Evolutionary conservation across 805 yeast species (phyloP).

Genomic region (Starmerella vaccinii): DNA sequence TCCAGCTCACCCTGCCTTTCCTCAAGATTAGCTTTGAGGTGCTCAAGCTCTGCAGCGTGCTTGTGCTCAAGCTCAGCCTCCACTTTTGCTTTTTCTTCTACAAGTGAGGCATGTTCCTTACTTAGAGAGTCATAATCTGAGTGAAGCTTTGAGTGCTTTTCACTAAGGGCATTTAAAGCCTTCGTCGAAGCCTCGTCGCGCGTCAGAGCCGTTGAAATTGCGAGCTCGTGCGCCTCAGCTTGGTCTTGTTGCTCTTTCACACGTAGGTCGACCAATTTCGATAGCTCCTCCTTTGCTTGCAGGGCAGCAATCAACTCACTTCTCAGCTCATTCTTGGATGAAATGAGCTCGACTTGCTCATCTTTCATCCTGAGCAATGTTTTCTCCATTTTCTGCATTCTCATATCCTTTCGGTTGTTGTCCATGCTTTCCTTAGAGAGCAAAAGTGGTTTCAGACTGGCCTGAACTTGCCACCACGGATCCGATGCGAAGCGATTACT

Average conservation of each 20-base stretch:
- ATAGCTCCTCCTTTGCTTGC: conserved; percentile 30
- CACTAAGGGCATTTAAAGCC: conserved; percentile 16
- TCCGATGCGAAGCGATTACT: conserved; percentile 42
- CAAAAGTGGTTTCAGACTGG: conserved; percentile 64
- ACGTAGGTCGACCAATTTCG: conserved; percentile 27
- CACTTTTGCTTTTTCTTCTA: conserved; percentile 1
- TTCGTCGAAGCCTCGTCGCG: conserved; percentile 18
- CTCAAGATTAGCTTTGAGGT: not conserved
- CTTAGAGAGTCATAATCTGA: conserved; percentile 6
- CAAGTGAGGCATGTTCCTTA: not conserved
- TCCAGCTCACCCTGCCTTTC: not conserved
- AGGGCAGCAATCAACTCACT: conserved; percentile 32
- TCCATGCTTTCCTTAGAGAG: conserved; percentile 35
- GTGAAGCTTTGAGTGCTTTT: conserved; percentile 10
- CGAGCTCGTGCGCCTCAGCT: conserved; percentile 14
- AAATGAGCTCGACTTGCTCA: conserved; percentile 29
- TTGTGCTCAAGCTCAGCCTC: conserved; percentile 2
- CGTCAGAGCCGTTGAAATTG: conserved; percentile 9
- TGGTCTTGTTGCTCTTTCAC: conserved; percentile 8
- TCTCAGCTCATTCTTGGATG: conserved; percentile 32
- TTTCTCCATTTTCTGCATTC: conserved; percentile 29
- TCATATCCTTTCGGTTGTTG: conserved; percentile 21
- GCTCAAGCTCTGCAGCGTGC: not conserved
- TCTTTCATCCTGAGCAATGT: conserved; percentile 25
- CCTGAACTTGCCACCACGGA: conserved; percentile 72